Conservation (phyloP, 2,329 filamentous ascomycete species). For the Xylariaceae sp. region DNA sequence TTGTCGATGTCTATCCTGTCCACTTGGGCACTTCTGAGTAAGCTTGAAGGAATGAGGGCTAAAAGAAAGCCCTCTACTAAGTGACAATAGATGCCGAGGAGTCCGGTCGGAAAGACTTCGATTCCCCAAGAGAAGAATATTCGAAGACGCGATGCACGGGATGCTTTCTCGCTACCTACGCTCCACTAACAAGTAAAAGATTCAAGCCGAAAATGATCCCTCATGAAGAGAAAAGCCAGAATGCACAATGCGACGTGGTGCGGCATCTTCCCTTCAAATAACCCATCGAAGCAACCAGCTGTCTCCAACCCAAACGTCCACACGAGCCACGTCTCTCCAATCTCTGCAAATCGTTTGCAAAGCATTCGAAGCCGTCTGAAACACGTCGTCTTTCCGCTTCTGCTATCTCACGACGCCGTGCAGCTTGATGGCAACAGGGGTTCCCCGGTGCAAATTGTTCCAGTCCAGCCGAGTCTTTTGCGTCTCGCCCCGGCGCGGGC, state of each 20-base stretch:
- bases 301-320: constrained; percentile 1
- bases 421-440: neutral
- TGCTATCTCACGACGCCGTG: constrained; percentile 6
- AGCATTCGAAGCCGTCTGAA: constrained; percentile 10
- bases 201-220: too few relatives aligned
- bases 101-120: too few relatives aligned
- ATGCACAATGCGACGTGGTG: constrained; percentile 1
- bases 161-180: too few relatives aligned
- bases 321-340: neutral
- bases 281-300: neutral
- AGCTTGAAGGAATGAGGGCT: too few relatives aligned
- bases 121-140: too few relatives aligned
- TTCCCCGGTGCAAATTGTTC: neutral
- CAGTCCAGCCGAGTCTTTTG: constrained; percentile 10
- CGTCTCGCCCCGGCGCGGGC: constrained; percentile 5
- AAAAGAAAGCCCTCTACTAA: too few relatives aligned
- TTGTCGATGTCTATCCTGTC: too few relatives aligned
- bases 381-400: constrained; percentile 15
- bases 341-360: too few relatives aligned
- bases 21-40: too few relatives aligned
- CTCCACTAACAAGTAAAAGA: too few relatives aligned
- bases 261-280: constrained; percentile 13
- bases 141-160: too few relatives aligned
- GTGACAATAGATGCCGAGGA: too few relatives aligned
- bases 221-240: neutral